Conservation (phyloP, 371 early-diverging fungal genomes). For the Rhizopus microsporus region DNA sequence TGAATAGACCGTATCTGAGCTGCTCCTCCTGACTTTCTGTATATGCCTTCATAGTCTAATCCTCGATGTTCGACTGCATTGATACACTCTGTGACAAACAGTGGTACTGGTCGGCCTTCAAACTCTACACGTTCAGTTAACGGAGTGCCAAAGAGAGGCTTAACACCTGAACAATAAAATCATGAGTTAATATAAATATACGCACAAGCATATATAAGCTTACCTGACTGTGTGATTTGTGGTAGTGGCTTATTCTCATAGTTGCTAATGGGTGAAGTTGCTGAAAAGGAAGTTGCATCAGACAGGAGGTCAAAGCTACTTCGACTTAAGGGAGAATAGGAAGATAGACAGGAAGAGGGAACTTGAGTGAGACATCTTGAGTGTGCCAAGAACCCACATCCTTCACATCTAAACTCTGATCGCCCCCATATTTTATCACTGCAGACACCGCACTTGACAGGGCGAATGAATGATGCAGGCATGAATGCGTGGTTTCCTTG, state of each 20-base stretch:
- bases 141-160: slow-evolving; percentile 19
- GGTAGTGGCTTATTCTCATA: slow-evolving; percentile 6
- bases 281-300: background rate
- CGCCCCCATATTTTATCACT: slow-evolving; percentile 85
- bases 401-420: slow-evolving; percentile 76
- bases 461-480: slow-evolving; percentile 61
- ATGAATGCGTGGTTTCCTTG: slow-evolving; percentile 59
- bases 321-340: slow-evolving; percentile 5
- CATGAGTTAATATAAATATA: background rate
- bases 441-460: slow-evolving; percentile 81
- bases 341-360: slow-evolving; percentile 31
- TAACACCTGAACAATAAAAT: background rate
- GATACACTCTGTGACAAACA: slow-evolving; percentile 77
- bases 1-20: slow-evolving; percentile 80
- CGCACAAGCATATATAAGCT: background rate
- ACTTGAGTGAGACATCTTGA: slow-evolving; percentile 36
- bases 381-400: slow-evolving; percentile 40
- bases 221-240: slow-evolving; percentile 5
- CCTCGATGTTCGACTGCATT: slow-evolving; percentile 77
- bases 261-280: background rate
- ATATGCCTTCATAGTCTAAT: slow-evolving; percentile 87
- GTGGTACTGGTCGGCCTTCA: slow-evolving; percentile 59
- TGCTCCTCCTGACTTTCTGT: slow-evolving; percentile 89
- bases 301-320: slow-evolving; percentile 22
- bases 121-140: slow-evolving; percentile 26